Conservation (phyloP, 176 grass and related monocot genomes). For the Dactylis glomerata region DNA sequence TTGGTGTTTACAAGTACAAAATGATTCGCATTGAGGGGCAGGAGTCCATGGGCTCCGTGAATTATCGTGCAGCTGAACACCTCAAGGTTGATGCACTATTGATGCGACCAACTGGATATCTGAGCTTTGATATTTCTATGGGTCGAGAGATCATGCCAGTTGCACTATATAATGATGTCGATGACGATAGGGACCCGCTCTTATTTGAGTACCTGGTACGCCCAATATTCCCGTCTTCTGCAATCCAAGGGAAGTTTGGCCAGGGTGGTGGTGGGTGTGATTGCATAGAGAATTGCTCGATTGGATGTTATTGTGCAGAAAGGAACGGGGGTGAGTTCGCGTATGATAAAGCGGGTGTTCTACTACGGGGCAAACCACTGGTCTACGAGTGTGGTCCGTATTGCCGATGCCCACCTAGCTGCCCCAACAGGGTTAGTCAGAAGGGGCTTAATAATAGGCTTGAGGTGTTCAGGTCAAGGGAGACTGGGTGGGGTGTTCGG, state of each 20-base stretch:
- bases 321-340: slow-evolving; percentile 83
- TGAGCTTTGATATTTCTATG: slow-evolving; percentile 82
- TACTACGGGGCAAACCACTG: slow-evolving; percentile 81
- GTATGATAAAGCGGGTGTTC: slow-evolving; percentile 65
- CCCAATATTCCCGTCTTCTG: slow-evolving; percentile 77
- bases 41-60: slow-evolving; percentile 84
- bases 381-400: slow-evolving; percentile 81
- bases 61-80: slow-evolving; percentile 68
- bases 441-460: slow-evolving; percentile 68
- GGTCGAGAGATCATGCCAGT: slow-evolving; percentile 71
- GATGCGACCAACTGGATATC: slow-evolving; percentile 65
- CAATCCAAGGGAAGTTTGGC: slow-evolving; percentile 67
- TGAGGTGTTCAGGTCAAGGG: slow-evolving; percentile 90
- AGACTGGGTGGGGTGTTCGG: slow-evolving; percentile 93
- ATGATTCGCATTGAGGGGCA: slow-evolving; percentile 85
- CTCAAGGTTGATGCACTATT: slow-evolving; percentile 62
- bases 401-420: slow-evolving; percentile 76
- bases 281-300: slow-evolving; percentile 58
- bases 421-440: slow-evolving; percentile 91
- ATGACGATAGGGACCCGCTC: slow-evolving; percentile 80
- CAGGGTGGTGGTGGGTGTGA: slow-evolving; percentile 70
- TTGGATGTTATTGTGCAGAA: slow-evolving; percentile 75
- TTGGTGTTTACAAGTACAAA: slow-evolving; percentile 90
- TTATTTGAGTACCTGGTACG: slow-evolving; percentile 77
- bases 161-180: slow-evolving; percentile 77